These are phyloP conservation scores for Gossypium davidsonii DNA, from an alignment of 441 rosid species.

Conservation along the genomic window DNA sequence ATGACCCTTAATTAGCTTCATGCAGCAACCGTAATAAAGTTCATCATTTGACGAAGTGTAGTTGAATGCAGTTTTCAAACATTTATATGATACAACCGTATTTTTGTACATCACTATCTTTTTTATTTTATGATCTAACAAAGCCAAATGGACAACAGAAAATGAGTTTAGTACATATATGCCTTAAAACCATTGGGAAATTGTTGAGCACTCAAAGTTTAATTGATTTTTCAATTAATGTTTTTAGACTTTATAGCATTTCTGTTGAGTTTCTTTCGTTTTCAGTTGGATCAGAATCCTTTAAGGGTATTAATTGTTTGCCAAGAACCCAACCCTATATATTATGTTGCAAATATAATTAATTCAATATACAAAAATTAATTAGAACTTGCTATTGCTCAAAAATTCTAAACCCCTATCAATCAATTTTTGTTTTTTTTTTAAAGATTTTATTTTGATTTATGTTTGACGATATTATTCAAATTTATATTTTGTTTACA, in stretches of 20 bases:
- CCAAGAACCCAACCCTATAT: not conserved
- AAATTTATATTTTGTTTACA: too few species aligned
- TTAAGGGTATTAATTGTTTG: not conserved
- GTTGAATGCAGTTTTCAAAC: conserved; percentile 48
- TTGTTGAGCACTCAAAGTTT: conserved; percentile 20
- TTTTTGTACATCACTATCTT: conserved; percentile 17
- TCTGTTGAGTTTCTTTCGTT: not conserved
- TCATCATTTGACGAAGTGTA: conserved; percentile 31
- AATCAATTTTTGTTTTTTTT: too few species aligned
- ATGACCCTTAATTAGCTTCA: conserved; percentile 31
- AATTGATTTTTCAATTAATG: conserved; percentile 11
- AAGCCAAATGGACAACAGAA: not conserved
- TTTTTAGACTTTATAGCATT: not conserved
- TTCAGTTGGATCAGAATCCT: conserved; percentile 1
- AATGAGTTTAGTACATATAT: not conserved
- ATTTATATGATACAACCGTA: conserved; percentile 43
- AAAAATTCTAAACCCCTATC: not conserved
- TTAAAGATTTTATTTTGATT: too few species aligned
- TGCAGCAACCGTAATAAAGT: conserved; percentile 19
- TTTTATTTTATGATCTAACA: not conserved
- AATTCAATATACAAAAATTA: not conserved
- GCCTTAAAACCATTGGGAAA: not conserved
- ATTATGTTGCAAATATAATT: not conserved
- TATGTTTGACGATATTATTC: too few species aligned
- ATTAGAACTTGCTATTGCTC: not conserved